Evolutionary conservation across 768 basidiomycete species (phyloP).

Genomic region (Kwoniella botswanensis): DNA sequence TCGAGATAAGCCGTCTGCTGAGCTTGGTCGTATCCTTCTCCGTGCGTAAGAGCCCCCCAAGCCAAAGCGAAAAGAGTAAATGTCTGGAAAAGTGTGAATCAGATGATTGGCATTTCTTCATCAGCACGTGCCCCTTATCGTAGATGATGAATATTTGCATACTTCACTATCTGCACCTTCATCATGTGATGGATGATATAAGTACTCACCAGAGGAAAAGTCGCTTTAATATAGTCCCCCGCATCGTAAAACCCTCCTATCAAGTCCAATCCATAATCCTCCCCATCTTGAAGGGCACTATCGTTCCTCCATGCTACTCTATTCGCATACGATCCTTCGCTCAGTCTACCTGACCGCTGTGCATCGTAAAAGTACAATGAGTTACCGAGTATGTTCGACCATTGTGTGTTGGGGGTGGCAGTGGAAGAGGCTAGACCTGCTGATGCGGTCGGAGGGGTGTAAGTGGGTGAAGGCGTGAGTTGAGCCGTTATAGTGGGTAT

Average conservation of each 20-base stretch:
- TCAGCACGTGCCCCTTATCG: too few relatives aligned
- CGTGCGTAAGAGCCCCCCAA: slow-evolving; percentile 87
- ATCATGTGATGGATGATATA: too few relatives aligned
- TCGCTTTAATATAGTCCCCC: slow-evolving; percentile 85
- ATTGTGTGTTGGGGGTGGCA: slow-evolving; percentile 70
- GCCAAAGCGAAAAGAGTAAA: slow-evolving; percentile 82
- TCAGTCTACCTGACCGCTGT: slow-evolving; percentile 79
- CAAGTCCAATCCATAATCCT: slow-evolving; percentile 73
- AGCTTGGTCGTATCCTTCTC: slow-evolving; percentile 80
- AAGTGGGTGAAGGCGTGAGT: slow-evolving; percentile 50
- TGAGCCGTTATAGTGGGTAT: slow-evolving; percentile 31
- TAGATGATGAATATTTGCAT: too few relatives aligned
- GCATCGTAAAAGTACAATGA: slow-evolving; percentile 88
- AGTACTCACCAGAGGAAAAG: slow-evolving; percentile 74
- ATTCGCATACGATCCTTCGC: slow-evolving; percentile 63
- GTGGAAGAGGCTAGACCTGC: slow-evolving; percentile 37
- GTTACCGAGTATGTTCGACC: slow-evolving; percentile 80
- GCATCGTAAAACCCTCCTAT: slow-evolving; percentile 92
- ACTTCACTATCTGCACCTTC: too few relatives aligned
- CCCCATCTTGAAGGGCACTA: slow-evolving; percentile 76
- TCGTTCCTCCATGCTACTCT: slow-evolving; percentile 87
- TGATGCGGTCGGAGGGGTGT: slow-evolving; percentile 43
- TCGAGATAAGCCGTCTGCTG: slow-evolving; percentile 93
- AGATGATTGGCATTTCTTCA: too few relatives aligned
- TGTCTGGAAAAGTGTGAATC: slow-evolving; percentile 61